Conservation (phyloP, 2,329 filamentous ascomycete species). For the Colletotrichum coccodes region DNA sequence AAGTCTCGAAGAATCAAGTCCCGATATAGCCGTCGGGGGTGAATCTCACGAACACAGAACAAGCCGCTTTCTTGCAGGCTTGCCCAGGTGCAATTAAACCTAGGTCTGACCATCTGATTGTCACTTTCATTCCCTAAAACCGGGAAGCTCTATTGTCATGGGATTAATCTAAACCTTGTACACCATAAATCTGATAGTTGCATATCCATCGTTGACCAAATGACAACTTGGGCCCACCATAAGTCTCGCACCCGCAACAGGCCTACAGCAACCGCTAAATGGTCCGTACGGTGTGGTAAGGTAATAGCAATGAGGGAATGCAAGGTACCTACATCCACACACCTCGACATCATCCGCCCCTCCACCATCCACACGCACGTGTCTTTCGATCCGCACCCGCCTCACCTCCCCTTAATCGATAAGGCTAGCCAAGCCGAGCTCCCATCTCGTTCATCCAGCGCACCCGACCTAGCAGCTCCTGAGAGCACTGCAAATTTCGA, state of each 20-base stretch:
- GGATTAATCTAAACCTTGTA: not conserved
- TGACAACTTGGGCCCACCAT: not conserved
- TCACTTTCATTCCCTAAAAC: no score
- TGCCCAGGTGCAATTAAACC: not conserved
- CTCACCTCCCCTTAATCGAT: not conserved
- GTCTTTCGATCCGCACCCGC: not conserved
- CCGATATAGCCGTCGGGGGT: not conserved
- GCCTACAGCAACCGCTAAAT: not conserved
- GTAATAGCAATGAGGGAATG: not conserved
- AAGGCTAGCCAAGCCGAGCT: not conserved
- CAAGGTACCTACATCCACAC: not conserved
- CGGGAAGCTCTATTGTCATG: not conserved
- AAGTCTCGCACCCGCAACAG: not conserved
- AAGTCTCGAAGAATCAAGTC: not conserved
- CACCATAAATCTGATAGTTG: not conserved
- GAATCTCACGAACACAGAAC: not conserved
- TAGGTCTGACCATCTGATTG: not conserved
- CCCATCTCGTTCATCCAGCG: not conserved
- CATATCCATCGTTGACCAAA: not conserved
- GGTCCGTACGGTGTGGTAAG: not conserved
- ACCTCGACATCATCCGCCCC: not conserved
- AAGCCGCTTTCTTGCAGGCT: not conserved
- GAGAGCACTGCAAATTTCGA: slow-evolving; percentile 5
- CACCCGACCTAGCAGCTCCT: not conserved
- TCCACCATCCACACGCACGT: not conserved